Percentiles rank a stretch among this genome's conserved stretches.
Conservation (phyloP, 148 eudicot genomes). For the Polygonum maritimum region DNA sequence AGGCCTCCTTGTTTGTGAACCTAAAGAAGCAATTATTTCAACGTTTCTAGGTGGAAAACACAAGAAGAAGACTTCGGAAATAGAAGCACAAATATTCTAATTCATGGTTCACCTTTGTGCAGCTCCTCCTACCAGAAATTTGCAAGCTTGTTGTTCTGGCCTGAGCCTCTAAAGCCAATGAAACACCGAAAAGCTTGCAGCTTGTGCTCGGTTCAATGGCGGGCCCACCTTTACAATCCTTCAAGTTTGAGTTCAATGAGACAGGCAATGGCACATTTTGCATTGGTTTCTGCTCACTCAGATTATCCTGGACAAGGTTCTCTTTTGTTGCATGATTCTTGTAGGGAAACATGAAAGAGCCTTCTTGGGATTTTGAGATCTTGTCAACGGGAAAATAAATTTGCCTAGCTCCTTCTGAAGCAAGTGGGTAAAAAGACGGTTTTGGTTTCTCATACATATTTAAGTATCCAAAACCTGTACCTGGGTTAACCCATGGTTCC, state of each 20-base stretch:
- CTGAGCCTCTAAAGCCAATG: slow-evolving; percentile 42
- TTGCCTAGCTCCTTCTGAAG: slow-evolving; percentile 65
- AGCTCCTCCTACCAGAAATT: slow-evolving; percentile 58
- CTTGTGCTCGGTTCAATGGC: slow-evolving; percentile 16
- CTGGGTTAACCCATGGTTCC: slow-evolving; percentile 30
- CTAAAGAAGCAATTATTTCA: slow-evolving; percentile 13
- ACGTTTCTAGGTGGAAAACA: neutral
- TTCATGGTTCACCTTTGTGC: slow-evolving; percentile 56
- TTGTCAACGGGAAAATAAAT: slow-evolving; percentile 36
- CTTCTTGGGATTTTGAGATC: slow-evolving; percentile 30
- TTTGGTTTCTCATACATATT: slow-evolving; percentile 26
- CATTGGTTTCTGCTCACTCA: slow-evolving; percentile 22
- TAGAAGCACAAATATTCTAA: neutral
- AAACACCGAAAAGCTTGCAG: slow-evolving; percentile 59
- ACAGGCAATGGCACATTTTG: slow-evolving; percentile 1
- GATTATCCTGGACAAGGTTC: slow-evolving; percentile 20
- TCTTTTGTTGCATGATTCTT: slow-evolving; percentile 22
- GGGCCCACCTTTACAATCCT: neutral
- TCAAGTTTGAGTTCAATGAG: neutral
- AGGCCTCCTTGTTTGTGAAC: slow-evolving; percentile 90
- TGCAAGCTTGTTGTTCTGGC: slow-evolving; percentile 21
- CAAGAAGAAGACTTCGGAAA: neutral
- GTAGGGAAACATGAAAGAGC: slow-evolving; percentile 18
- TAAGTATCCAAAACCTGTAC: slow-evolving; percentile 11
- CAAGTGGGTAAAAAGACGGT: slow-evolving; percentile 57